These are phyloP conservation scores for Yamagishiella unicocca DNA, from an alignment of 139 green algal species.

Conservation along the genomic window DNA sequence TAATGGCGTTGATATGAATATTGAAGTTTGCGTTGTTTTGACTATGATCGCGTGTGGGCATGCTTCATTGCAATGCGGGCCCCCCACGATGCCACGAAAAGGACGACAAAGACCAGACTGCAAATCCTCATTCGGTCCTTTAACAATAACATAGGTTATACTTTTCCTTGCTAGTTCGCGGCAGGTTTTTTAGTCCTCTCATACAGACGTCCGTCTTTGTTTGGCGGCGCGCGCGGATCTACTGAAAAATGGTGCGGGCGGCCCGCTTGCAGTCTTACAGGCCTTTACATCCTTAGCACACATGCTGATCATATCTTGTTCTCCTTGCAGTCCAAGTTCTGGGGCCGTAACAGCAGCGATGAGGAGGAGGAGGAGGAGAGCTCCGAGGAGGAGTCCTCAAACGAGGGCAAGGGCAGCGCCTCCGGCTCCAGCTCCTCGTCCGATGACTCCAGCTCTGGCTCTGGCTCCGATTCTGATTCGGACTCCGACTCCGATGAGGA, in stretches of 20 bases:
- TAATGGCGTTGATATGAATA: no score
- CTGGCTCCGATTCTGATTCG: constrained; percentile 56
- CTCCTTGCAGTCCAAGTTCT: constrained; percentile 67
- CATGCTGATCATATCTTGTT: not conserved
- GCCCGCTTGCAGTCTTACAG: not conserved
- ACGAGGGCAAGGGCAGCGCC: constrained; percentile 52
- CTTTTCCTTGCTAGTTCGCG: no score
- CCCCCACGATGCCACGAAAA: no score
- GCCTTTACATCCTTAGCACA: not conserved
- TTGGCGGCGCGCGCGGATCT: constrained; percentile 24
- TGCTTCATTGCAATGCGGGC: no score
- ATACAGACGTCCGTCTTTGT: no score
- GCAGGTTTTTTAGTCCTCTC: no score
- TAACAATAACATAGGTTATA: no score
- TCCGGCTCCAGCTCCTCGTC: not conserved
- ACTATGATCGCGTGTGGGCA: no score
- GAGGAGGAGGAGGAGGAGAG: constrained; percentile 75
- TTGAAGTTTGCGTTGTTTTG: no score
- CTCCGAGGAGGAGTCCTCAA: constrained; percentile 53
- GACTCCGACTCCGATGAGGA: constrained; percentile 61
- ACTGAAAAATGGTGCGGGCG: constrained; percentile 27
- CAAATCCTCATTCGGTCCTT: no score
- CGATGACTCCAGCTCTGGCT: constrained; percentile 58
- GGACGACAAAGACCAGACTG: no score
- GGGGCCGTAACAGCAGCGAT: constrained; percentile 68